Evolutionary conservation across 345 rosid species (phyloP), one percentile per base, ranked within the genome.

Genomic region (Boechera divaricarpa): DNA sequence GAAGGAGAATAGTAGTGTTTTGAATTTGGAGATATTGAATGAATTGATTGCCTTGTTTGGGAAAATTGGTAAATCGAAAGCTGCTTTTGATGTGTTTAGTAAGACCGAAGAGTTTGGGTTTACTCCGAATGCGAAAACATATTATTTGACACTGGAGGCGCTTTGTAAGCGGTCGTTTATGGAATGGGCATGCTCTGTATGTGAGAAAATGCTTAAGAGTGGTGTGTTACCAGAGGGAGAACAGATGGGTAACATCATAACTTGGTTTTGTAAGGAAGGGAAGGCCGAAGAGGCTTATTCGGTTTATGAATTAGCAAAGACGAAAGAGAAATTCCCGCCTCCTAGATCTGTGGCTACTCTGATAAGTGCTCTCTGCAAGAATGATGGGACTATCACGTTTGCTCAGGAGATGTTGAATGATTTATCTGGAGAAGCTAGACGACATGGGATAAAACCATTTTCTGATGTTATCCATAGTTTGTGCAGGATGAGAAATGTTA

Each of bases 371-470:
- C 91, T 92, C 38, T 82, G 81, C 71, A 75, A 62, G 75, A 85
- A 82, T 62, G 90, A 94, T 73, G 92, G 84, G 70, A 88, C 87
- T 16, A 85, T 87, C 41, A 80, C 80, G 18, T 88, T 87, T 63
- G 94, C 92, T 71, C 63, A 68, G 74, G 91, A 85, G 66, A 66
- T 87, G 79, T 64, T 89, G 85, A 74, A 78, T 70, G 88, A 84
- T 69, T 61, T 87, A 71, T 48, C 82, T 1, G 90, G 81, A 72
- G 89, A 83, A 11, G 74, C 49, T 59, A 83, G 78, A 29, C 87
- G 89, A 72, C 77, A 67, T 53, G 95, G 89, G 35, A 87, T 88
- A 61, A 90, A 85, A 82, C 84, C 93, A 15, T 94, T 88, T 85
- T 81, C 95, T 7, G 78, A 87, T 76, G 97, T 92, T 38, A 39